phyloP scores from a whole-genome alignment of 208 protist genomes.

The Leishmania tarentolae region DNA sequence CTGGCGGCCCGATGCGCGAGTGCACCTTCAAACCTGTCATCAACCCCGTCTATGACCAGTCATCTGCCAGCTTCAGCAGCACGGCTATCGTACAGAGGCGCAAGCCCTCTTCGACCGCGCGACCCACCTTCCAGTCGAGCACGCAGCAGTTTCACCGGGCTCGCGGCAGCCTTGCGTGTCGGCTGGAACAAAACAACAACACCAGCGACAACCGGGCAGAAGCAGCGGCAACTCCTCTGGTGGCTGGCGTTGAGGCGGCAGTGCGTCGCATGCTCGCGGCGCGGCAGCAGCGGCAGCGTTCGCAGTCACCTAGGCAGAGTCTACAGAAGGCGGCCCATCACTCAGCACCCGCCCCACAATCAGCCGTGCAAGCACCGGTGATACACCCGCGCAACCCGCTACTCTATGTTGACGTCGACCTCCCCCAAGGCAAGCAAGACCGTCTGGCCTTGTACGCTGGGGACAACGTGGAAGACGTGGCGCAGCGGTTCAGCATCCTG shows the following conservation, averaged over 20 bases:
- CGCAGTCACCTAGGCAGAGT: neutral
- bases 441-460: conserved; percentile 25
- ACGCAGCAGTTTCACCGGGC: conserved; percentile 24
- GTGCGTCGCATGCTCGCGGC: conserved; percentile 59
- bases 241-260: conserved; percentile 44
- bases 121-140: conserved; percentile 5
- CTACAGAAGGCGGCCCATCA: neutral
- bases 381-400: conserved; percentile 9
- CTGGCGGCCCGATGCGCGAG: conserved; percentile 47
- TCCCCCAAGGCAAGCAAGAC: conserved; percentile 14
- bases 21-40: conserved; percentile 63
- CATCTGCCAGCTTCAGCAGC: neutral
- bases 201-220: neutral
- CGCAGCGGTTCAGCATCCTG: conserved; percentile 12
- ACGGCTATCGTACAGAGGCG: neutral
- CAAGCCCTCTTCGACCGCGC: neutral
- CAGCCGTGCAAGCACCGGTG: neutral
- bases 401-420: conserved; percentile 31
- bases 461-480: conserved; percentile 12
- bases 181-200: conserved; percentile 12
- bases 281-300: conserved; percentile 19
- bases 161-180: conserved; percentile 31
- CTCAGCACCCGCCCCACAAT: neutral
- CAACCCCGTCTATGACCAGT: conserved; percentile 22
- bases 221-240: conserved; percentile 3